Evolutionary conservation across 805 yeast species (phyloP).

Genomic region (Candida dajiaensis): DNA sequence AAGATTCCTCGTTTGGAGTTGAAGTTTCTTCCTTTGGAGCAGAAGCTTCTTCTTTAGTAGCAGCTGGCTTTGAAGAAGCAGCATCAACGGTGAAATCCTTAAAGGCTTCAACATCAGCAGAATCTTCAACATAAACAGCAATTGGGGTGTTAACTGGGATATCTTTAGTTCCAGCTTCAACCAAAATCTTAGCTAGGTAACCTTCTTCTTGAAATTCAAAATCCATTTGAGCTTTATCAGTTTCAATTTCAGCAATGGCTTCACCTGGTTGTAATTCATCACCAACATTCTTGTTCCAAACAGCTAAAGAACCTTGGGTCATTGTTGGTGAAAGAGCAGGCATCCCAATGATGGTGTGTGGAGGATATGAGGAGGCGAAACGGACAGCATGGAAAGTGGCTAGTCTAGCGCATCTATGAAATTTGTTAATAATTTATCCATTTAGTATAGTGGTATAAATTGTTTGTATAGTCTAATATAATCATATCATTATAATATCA

Average conservation of each 20-base stretch:
- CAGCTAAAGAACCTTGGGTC: slow-evolving; percentile 91
- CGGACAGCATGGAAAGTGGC: slow-evolving; percentile 15
- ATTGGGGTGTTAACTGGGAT: slow-evolving; percentile 93
- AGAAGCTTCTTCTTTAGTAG: slow-evolving; percentile 23
- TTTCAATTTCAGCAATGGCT: slow-evolving; percentile 92
- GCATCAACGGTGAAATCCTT: slow-evolving; percentile 82
- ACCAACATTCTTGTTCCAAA: slow-evolving; percentile 88
- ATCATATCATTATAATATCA: too few species aligned
- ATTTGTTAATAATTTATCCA: too few species aligned
- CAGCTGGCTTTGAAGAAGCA: slow-evolving; percentile 28
- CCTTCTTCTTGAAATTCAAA: slow-evolving; percentile 98
- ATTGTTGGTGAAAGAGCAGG: slow-evolving; percentile 99
- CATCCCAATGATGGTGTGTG: slow-evolving; percentile 89
- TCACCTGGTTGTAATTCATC: slow-evolving; percentile 89
- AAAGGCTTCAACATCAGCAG: slow-evolving; percentile 80
- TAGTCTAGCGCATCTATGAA: slow-evolving; percentile 19
- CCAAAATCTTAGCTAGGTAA: slow-evolving; percentile 77
- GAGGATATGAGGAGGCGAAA: slow-evolving; percentile 46
- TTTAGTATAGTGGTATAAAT: too few species aligned
- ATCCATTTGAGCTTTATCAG: slow-evolving; percentile 98
- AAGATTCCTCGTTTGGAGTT: slow-evolving; percentile 16
- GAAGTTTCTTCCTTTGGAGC: slow-evolving; percentile 18
- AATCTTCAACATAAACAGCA: slow-evolving; percentile 92
- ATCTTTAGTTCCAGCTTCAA: slow-evolving; percentile 82
- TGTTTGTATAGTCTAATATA: too few species aligned